phyloP scores from a whole-genome alignment of 305 asterid species.

The Fraxinus nigra region DNA sequence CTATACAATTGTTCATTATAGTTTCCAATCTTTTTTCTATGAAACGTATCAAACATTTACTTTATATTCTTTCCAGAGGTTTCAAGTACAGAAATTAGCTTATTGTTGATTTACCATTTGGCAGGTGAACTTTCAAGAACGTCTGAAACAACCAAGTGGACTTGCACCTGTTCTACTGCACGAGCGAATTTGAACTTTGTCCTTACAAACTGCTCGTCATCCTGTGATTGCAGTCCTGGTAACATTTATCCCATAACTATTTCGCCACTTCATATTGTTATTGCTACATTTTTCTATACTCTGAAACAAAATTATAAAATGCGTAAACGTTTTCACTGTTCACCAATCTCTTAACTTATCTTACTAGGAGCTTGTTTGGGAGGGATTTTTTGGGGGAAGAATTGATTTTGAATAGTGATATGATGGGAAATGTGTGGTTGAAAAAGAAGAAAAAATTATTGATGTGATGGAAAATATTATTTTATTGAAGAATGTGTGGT shows the following conservation, averaged over 20 bases:
- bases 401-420: no score
- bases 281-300: not conserved
- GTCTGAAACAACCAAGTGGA: conserved; percentile 56
- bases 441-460: no score
- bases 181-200: conserved; percentile 36
- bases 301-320: not conserved
- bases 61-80: not conserved
- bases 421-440: no score
- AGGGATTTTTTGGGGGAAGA: no score
- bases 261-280: not conserved
- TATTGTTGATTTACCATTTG: conserved; percentile 14
- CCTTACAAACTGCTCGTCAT: conserved; percentile 64
- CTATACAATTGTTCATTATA: no score
- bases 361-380: no score
- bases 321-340: not conserved
- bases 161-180: conserved; percentile 64
- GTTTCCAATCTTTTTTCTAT: not conserved
- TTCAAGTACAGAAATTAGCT: not conserved
- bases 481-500: no score
- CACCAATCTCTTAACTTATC: not conserved
- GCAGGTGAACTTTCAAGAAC: conserved; percentile 37
- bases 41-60: not conserved
- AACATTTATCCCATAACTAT: conserved; percentile 24
- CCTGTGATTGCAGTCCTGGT: conserved; percentile 84
- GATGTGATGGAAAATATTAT: no score